Percentiles rank a stretch among this genome's conserved stretches.
Evolutionary conservation across 441 rosid genomes (phyloP).

Genomic region (Aquilaria agallochum): DNA sequence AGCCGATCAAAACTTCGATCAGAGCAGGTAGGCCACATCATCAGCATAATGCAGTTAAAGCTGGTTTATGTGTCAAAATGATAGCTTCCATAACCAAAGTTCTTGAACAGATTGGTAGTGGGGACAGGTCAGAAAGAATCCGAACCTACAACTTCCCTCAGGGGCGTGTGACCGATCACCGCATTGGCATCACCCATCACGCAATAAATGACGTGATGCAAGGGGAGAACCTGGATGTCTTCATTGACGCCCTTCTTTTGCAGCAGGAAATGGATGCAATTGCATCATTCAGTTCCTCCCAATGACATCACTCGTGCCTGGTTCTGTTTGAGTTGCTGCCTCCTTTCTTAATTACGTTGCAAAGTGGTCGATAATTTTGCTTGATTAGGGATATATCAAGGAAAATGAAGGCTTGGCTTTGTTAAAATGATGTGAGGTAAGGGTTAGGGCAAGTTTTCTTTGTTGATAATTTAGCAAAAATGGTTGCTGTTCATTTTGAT

Average conservation of each 20-base stretch:
- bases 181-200: constrained; percentile 81
- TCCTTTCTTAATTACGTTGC: too few relatives aligned
- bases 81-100: constrained; percentile 2
- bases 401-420: too few relatives aligned
- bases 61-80: too few relatives aligned
- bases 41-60: not conserved
- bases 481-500: too few relatives aligned
- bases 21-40: constrained; percentile 60
- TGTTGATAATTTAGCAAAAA: too few relatives aligned
- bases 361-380: too few relatives aligned
- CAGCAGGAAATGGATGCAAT: constrained; percentile 95
- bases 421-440: too few relatives aligned
- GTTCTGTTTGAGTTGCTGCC: too few relatives aligned
- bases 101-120: constrained; percentile 77
- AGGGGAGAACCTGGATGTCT: constrained; percentile 78
- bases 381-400: too few relatives aligned
- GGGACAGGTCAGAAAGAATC: constrained; percentile 91
- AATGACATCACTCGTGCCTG: constrained; percentile 9
- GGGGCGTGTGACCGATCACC: constrained; percentile 90
- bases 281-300: constrained; percentile 60
- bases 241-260: constrained; percentile 81
- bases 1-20: constrained; percentile 79
- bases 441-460: too few relatives aligned
- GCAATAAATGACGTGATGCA: constrained; percentile 71
- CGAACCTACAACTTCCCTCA: constrained; percentile 96